Conservation (phyloP, 805 yeast species). For the Pichia paraexigua region DNA sequence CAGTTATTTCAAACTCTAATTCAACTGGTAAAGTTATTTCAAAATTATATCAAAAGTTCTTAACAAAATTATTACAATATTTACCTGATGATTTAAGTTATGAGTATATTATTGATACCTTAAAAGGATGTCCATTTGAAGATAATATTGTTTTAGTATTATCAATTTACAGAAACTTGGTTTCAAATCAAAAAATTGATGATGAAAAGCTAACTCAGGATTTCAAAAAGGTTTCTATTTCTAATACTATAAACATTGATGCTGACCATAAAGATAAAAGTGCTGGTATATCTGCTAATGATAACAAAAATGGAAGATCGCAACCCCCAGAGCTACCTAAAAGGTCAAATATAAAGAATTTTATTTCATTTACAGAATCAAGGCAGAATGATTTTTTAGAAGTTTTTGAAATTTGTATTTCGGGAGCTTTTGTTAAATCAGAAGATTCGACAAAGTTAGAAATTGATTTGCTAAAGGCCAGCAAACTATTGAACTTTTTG, state of each 20-base stretch:
- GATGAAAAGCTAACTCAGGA: constrained; percentile 4
- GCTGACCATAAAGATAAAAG: background rate
- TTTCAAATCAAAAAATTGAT: constrained; percentile 30
- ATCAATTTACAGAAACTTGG: constrained; percentile 62
- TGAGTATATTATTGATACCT: constrained; percentile 53
- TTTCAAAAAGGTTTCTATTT: background rate
- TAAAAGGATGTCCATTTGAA: constrained; percentile 48
- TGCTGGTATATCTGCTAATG: background rate
- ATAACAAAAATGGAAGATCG: background rate
- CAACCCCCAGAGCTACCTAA: background rate
- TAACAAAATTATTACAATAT: constrained; percentile 54
- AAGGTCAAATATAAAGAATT: constrained; percentile 29
- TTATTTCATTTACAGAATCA: constrained; percentile 35
- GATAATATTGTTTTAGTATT: constrained; percentile 53
- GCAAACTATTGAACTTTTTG: constrained; percentile 46
- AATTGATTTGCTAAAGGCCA: constrained; percentile 26
- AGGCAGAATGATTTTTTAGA: constrained; percentile 33
- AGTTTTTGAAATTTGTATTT: background rate
- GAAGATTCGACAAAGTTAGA: background rate
- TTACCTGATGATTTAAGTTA: constrained; percentile 51
- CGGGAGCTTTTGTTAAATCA: background rate
- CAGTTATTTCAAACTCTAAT: constrained; percentile 13
- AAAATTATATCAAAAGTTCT: constrained; percentile 45
- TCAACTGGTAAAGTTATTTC: constrained; percentile 10
- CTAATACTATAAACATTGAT: background rate